Conservation (phyloP, 2,329 filamentous ascomycete species). For the Orbilia brochopaga region DNA sequence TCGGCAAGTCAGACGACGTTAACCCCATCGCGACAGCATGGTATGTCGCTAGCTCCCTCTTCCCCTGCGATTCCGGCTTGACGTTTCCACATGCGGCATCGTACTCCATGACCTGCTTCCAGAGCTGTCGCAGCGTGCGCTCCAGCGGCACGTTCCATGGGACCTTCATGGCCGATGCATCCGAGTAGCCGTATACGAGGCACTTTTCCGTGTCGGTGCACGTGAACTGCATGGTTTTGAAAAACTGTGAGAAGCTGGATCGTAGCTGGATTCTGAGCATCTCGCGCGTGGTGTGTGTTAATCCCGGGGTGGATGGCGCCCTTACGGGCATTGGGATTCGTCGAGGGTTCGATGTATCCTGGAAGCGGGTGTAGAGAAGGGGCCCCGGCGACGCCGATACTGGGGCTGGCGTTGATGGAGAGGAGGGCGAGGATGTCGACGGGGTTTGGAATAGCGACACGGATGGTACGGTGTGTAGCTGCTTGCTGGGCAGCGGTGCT, state of each 20-base stretch:
- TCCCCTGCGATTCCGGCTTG: conserved; percentile 37
- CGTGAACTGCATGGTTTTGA: conserved; percentile 40
- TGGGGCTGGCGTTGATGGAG: conserved; percentile 5
- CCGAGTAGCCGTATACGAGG: conserved; percentile 38
- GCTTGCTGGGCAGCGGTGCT: conserved; percentile 28
- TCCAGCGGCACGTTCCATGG: conserved; percentile 45
- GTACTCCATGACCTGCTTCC: conserved; percentile 48
- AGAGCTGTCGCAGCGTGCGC: conserved; percentile 40
- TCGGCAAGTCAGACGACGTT: conserved; percentile 34
- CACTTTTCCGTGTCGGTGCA: conserved; percentile 48
- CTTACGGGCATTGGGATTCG: conserved; percentile 28
- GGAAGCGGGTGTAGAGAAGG: conserved; percentile 35
- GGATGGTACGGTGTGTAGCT: conserved; percentile 34
- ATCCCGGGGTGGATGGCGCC: conserved; percentile 35
- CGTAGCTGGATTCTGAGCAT: conserved; percentile 31
- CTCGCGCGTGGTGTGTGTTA: conserved; percentile 34
- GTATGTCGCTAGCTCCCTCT: conserved; percentile 36
- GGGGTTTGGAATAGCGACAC: conserved; percentile 37
- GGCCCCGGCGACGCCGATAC: conserved; percentile 12
- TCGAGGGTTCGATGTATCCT: conserved; percentile 33
- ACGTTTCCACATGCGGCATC: conserved; percentile 28
- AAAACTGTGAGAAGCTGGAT: conserved; percentile 40
- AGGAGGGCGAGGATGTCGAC: conserved; percentile 22
- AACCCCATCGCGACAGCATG: conserved; percentile 43
- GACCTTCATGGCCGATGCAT: conserved; percentile 34